Base-by-base conservation (phyloP, 176 grass and related monocot genomes). In the Zizania latifolia region DNA sequence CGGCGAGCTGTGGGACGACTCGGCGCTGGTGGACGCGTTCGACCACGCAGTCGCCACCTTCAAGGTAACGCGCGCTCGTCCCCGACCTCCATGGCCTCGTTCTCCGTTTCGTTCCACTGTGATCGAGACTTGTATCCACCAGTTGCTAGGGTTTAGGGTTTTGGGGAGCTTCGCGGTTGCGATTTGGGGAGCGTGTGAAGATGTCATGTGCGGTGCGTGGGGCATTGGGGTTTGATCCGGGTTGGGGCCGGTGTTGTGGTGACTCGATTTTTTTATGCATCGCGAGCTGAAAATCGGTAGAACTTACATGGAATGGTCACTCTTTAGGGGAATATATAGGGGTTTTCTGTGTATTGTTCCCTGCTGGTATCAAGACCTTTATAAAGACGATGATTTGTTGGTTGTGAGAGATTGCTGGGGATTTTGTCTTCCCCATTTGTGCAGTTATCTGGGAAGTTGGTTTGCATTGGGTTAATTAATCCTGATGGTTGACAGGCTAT, bases 1-100 rank as follows among this genome's bases (percentile, higher is more conserved):
- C 36, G 44, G 59, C 13, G 93, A 93, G 10, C 90, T 89, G 15
- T 97, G 93, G 93, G 85, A 90, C 48, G 90, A 97, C 62, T 93
- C 90, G 8, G 85, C 85, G 67, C 90, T 97, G 40, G 74, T 97
- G 4, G 62, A 86, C 62, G 93, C 93, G 57, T 97, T 97, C 68
- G 82, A 97, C 79, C 76, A 70, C 38, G 90, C 87, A 79, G 64
- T 93, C 50, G 64, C 77, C 58, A 84, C 80, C 67, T 90, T 77
- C 76, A 97, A 93, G 87, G 91, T 93, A 78, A 74, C 0, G 32
- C 66, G 4, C 19, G 10, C 37, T 48, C 3, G 35, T 44, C 46
- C 3, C 19, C 7, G 35, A 12, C 14, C 36, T 55, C 41, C 14
- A 10, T 8, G 43, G 22, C 56, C 29, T 35, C 57, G 4, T 45